These are phyloP conservation scores for Trichosporon ovoides DNA, from an alignment of 1,284 basidiomycete species.

Conservation along the genomic window DNA sequence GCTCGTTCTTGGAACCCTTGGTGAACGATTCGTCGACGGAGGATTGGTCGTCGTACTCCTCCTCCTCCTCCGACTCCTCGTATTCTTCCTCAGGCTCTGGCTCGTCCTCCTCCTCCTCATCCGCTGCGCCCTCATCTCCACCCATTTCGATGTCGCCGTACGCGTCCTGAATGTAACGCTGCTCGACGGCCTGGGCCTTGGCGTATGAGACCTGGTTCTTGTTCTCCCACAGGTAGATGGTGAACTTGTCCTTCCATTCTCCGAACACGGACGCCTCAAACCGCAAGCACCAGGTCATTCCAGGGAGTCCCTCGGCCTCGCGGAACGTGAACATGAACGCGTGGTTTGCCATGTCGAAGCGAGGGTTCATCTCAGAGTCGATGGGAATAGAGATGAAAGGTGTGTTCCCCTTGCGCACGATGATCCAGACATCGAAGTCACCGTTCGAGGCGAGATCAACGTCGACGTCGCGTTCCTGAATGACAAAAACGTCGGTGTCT, in stretches of 20 bases:
- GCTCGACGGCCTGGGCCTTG: conserved; percentile 75
- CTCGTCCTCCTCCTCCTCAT: conserved; percentile 53
- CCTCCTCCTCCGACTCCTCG: conserved; percentile 51
- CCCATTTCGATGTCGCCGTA: conserved; percentile 73
- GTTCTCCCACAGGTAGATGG: conserved; percentile 73
- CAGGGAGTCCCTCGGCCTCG: conserved; percentile 54
- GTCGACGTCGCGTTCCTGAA: conserved; percentile 62
- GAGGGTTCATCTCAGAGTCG: conserved; percentile 58
- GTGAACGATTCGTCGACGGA: conserved; percentile 50
- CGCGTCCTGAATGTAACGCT: conserved; percentile 58
- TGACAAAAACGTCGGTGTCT: conserved; percentile 63
- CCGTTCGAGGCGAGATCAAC: conserved; percentile 63
- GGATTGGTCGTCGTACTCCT: conserved; percentile 63
- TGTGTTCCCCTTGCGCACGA: conserved; percentile 40
- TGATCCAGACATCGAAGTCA: conserved; percentile 50
- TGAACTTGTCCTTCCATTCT: conserved; percentile 64
- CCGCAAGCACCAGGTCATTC: conserved; percentile 78
- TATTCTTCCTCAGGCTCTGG: conserved; percentile 28
- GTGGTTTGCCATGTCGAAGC: conserved; percentile 46
- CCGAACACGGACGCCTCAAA: conserved; percentile 61
- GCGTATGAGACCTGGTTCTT: conserved; percentile 69
- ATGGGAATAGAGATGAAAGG: conserved; percentile 49
- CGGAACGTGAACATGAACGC: conserved; percentile 65
- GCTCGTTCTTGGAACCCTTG: conserved; percentile 69
- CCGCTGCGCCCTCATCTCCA: conserved; percentile 37